Conservation (phyloP, 2,329 filamentous ascomycete species). For the Ceratocystis lukuohia region DNA sequence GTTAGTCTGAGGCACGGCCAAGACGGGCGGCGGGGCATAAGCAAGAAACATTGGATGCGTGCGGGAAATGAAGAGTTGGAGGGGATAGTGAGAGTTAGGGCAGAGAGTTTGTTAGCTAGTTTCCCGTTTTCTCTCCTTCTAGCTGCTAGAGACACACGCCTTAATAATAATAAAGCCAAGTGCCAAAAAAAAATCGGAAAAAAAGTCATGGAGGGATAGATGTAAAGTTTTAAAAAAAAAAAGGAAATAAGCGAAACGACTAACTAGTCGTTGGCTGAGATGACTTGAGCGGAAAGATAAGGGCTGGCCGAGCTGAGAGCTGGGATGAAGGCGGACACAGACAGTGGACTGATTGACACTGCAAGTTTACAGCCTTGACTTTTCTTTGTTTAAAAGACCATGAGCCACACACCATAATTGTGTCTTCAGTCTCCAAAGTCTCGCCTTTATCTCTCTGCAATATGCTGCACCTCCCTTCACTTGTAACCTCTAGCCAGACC, state of each 20-base stretch:
- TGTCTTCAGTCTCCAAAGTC: neutral
- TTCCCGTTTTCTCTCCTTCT: too few species aligned
- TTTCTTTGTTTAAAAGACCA: too few species aligned
- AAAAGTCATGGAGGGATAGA: neutral
- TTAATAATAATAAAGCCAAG: too few species aligned
- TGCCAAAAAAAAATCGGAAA: too few species aligned
- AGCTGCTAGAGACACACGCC: too few species aligned
- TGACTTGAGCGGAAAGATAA: neutral
- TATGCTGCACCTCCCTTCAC: neutral
- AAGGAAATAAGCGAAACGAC: constrained; percentile 1
- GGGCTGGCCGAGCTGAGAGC: neutral
- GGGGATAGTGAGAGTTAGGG: neutral
- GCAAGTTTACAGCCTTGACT: neutral
- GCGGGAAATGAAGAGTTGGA: neutral
- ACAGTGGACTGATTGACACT: neutral
- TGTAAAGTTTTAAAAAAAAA: neutral
- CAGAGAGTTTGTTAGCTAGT: too few species aligned
- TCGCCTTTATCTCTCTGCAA: neutral
- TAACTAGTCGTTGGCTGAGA: neutral
- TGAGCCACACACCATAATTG: too few species aligned
- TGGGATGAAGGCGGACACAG: constrained; percentile 5
- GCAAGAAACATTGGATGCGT: constrained; percentile 37
- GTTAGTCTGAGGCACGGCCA: constrained; percentile 16
- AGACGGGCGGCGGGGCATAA: constrained; percentile 34
- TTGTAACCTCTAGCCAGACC: neutral